Conservation (phyloP, 768 basidiomycete genomes). For the Terana coerulea region DNA sequence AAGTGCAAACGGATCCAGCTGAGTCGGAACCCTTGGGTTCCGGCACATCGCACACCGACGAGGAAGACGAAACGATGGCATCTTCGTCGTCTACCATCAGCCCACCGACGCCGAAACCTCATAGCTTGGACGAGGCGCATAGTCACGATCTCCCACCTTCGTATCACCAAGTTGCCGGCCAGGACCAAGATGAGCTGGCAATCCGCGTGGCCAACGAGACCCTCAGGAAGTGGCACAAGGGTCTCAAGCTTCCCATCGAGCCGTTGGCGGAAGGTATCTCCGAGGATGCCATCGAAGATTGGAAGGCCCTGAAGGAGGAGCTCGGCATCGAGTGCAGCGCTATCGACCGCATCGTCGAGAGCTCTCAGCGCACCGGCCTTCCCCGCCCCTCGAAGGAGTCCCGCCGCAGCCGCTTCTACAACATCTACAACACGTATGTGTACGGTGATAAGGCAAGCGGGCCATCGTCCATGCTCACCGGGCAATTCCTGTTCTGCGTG, state of each 20-base stretch:
- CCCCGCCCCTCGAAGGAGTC: constrained; percentile 24
- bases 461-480: constrained; percentile 26
- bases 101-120: constrained; percentile 65
- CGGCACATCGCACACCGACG: constrained; percentile 37
- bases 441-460: constrained; percentile 39
- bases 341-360: constrained; percentile 67
- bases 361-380: constrained; percentile 33
- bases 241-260: constrained; percentile 43
- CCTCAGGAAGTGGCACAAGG: constrained; percentile 70
- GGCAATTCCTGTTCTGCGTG: constrained; percentile 53
- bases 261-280: constrained; percentile 52
- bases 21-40: constrained; percentile 37
- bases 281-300: constrained; percentile 66
- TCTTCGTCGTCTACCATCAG: constrained; percentile 73
- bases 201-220: constrained; percentile 52
- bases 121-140: constrained; percentile 30
- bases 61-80: constrained; percentile 52
- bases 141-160: constrained; percentile 66
- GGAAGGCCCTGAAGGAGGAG: constrained; percentile 76
- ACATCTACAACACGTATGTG: constrained; percentile 78
- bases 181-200: constrained; percentile 37
- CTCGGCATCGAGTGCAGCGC: constrained; percentile 74
- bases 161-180: constrained; percentile 56
- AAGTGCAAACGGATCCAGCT: constrained; percentile 58
- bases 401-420: constrained; percentile 59